Percentiles rank a stretch among this genome's conserved stretches.
These are phyloP conservation scores for Mucor piriformis DNA, from an alignment of 371 early-diverging fungal species.

Conservation along the genomic window DNA sequence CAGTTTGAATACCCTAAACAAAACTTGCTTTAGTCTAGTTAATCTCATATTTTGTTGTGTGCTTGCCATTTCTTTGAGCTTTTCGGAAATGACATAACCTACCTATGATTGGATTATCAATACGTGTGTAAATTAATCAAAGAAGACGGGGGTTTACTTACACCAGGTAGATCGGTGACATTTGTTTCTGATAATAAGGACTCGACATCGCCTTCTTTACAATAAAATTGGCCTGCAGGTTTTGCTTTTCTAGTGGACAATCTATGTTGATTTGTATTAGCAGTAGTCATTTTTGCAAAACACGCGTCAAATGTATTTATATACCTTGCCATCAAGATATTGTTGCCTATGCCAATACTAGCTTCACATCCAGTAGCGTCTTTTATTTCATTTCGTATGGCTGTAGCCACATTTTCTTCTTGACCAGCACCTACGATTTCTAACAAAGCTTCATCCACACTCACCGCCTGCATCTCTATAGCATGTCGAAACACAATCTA, in stretches of 20 bases:
- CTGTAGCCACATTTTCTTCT: constrained; percentile 33
- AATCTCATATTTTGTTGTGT: neutral
- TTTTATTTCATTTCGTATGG: constrained; percentile 45
- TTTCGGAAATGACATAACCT: constrained; percentile 48
- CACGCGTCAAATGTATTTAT: neutral
- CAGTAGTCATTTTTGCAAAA: too few relatives aligned
- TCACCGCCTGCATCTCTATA: constrained; percentile 78
- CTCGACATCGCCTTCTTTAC: constrained; percentile 38
- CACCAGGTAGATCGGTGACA: constrained; percentile 50
- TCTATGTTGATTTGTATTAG: too few relatives aligned
- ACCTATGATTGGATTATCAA: constrained; percentile 26
- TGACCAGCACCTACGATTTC: constrained; percentile 60
- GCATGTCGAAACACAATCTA: constrained; percentile 63
- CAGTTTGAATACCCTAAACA: constrained; percentile 47
- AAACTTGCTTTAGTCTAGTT: constrained; percentile 24
- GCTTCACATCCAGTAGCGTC: constrained; percentile 67
- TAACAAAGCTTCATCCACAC: constrained; percentile 79
- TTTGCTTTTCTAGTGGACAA: constrained; percentile 84
- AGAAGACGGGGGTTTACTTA: neutral
- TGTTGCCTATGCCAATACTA: constrained; percentile 78
- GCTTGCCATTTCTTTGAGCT: constrained; percentile 41
- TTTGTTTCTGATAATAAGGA: constrained; percentile 43
- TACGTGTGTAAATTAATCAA: neutral
- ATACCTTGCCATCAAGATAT: constrained; percentile 72
- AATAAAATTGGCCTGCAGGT: constrained; percentile 68